These are phyloP conservation scores for Curvularia verruculosa DNA, from an alignment of 2,329 filamentous ascomycete species.

Conservation along the genomic window DNA sequence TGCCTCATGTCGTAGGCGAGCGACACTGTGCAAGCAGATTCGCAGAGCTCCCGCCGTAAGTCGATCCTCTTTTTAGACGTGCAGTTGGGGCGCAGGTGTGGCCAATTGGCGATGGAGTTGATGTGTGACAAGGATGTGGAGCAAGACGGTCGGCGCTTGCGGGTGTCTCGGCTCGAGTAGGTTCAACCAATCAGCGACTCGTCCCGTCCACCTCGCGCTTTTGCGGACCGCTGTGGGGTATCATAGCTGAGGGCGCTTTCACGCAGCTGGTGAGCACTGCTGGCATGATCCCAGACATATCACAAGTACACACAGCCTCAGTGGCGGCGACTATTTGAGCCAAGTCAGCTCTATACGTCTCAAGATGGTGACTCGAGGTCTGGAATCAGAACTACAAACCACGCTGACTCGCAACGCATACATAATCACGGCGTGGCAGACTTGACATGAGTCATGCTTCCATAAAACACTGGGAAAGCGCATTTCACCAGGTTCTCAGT, in stretches of 20 bases:
- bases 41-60: conserved; percentile 39
- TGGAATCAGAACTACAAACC: not conserved
- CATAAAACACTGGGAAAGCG: not conserved
- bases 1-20: conserved; percentile 32
- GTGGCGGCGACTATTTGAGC: conserved; percentile 14
- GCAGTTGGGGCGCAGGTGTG: conserved; percentile 39
- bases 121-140: conserved; percentile 36
- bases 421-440: not conserved
- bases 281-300: not conserved
- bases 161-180: conserved; percentile 11
- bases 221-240: conserved; percentile 9
- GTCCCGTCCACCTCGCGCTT: conserved; percentile 20
- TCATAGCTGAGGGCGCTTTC: conserved; percentile 13
- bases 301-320: conserved; percentile 18
- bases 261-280: conserved; percentile 18
- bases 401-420: not conserved
- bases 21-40: conserved; percentile 34
- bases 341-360: not conserved
- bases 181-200: conserved; percentile 33
- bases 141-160: conserved; percentile 40
- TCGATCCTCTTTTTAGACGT: conserved; percentile 32
- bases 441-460: not conserved
- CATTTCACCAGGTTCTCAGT: not conserved
- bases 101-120: conserved; percentile 39
- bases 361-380: conserved; percentile 1